Evolutionary conservation across 495 filamentous ascomycete species (phyloP).

Genomic region (Beverwykella pulmonaria): DNA sequence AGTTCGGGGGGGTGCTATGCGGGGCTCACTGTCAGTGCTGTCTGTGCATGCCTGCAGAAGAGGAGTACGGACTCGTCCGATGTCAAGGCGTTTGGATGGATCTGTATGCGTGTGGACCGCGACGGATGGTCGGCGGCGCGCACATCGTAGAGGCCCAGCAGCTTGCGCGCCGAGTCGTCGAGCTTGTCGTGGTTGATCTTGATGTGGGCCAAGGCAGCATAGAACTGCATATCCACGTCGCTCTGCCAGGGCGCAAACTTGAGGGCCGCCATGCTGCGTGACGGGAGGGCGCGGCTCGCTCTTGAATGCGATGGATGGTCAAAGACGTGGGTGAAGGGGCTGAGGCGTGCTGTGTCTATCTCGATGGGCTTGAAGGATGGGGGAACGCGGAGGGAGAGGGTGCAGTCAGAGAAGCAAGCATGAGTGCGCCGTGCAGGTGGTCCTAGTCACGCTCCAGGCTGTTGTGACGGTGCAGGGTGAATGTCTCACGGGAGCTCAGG

Average conservation of each 20-base stretch:
- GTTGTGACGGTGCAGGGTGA: slow-evolving; percentile 7
- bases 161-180: slow-evolving; percentile 81
- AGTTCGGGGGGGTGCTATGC: slow-evolving; percentile 68
- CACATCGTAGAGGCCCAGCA: slow-evolving; percentile 89
- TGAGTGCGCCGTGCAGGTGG: slow-evolving; percentile 16
- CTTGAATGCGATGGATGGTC: neutral
- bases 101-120: slow-evolving; percentile 79
- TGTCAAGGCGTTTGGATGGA: slow-evolving; percentile 81
- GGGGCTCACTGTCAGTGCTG: slow-evolving; percentile 1
- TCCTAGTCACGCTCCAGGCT: slow-evolving; percentile 3
- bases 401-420: slow-evolving; percentile 4
- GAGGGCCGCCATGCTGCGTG: slow-evolving; percentile 42
- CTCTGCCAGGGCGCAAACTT: slow-evolving; percentile 86
- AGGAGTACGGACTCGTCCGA: slow-evolving; percentile 69
- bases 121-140: slow-evolving; percentile 67
- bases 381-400: neutral
- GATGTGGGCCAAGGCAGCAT: slow-evolving; percentile 78
- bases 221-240: slow-evolving; percentile 94
- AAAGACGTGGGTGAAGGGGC: neutral
- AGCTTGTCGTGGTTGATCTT: slow-evolving; percentile 98
- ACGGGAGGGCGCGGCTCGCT: neutral
- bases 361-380: neutral
- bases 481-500: slow-evolving; percentile 22
- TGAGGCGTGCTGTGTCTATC: neutral
- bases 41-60: neutral